A percentile compares a stretch with the other conserved stretches of the same genome.
These are phyloP conservation scores for Penicillium fimorum DNA, from an alignment of 495 filamentous ascomycete species.

Conservation along the genomic window DNA sequence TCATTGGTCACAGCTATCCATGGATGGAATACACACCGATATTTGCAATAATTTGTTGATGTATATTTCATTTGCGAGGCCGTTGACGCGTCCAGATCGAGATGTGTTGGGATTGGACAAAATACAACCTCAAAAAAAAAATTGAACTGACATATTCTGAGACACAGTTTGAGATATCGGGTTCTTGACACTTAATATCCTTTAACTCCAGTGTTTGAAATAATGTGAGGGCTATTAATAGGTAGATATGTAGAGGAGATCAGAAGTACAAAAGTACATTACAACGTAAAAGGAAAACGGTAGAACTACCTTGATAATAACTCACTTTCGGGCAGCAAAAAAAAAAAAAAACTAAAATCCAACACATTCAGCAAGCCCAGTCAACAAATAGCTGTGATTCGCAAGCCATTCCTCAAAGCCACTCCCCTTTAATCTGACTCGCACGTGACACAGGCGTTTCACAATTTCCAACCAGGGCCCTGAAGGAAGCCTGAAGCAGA, in stretches of 20 bases:
- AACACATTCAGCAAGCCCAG: not conserved
- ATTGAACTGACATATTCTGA: not conserved
- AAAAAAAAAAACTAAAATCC: not conserved
- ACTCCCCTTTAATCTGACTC: not conserved
- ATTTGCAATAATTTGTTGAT: not conserved
- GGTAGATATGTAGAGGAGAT: not conserved
- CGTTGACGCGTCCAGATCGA: not conserved
- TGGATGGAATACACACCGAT: not conserved
- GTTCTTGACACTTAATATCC: not conserved
- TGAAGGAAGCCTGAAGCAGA: not conserved
- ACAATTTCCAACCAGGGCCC: not conserved
- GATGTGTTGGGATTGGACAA: not conserved
- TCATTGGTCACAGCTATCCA: not conserved
- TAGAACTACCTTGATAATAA: not conserved
- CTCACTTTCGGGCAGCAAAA: not conserved
- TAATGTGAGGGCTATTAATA: not conserved
- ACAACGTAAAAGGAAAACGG: not conserved
- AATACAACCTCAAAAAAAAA: not conserved
- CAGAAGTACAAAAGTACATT: not conserved
- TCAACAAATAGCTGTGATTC: not conserved
- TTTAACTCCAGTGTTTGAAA: not conserved
- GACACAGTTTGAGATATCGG: not conserved
- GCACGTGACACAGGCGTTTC: conserved; percentile 11
- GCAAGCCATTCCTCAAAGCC: not conserved
- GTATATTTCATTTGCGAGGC: not conserved